Conservation (phyloP, 2,329 filamentous ascomycete species). For the Exophiala oligosperma region DNA sequence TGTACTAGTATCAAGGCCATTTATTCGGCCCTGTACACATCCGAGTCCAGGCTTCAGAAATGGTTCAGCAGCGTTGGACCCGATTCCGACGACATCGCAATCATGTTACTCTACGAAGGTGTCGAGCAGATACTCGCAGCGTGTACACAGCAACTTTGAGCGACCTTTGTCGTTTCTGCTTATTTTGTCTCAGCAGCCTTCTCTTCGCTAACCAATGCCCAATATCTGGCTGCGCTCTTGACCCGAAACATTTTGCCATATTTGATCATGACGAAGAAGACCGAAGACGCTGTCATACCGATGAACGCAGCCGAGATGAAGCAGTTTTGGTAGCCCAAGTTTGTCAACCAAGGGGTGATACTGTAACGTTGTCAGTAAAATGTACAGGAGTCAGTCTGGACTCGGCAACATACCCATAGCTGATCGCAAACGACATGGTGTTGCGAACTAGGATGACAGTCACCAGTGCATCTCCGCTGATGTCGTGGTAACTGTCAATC, state of each 20-base stretch:
- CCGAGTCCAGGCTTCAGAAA: too few relatives aligned
- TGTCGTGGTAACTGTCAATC: slow-evolving; percentile 51
- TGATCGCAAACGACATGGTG: slow-evolving; percentile 51
- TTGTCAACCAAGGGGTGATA: slow-evolving; percentile 43
- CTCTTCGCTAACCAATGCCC: slow-evolving; percentile 33
- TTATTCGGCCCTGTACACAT: too few relatives aligned
- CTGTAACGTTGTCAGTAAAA: slow-evolving; percentile 30
- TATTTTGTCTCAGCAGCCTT: not conserved
- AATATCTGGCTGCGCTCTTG: slow-evolving; percentile 38
- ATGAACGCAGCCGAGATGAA: slow-evolving; percentile 43
- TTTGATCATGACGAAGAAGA: slow-evolving; percentile 42
- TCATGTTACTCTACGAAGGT: too few relatives aligned
- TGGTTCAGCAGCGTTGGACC: too few relatives aligned
- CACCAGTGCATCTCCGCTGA: slow-evolving; percentile 52
- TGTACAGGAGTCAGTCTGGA: not conserved
- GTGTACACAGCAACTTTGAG: too few relatives aligned
- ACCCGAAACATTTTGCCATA: slow-evolving; percentile 39
- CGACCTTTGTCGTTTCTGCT: not conserved
- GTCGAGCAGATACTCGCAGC: too few relatives aligned
- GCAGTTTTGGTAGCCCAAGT: slow-evolving; percentile 43
- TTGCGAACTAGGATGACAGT: slow-evolving; percentile 53
- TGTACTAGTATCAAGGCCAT: too few relatives aligned
- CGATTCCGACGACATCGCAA: too few relatives aligned
- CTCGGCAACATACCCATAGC: slow-evolving; percentile 41
- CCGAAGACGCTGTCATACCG: slow-evolving; percentile 39